Evolutionary conservation across 2,329 filamentous ascomycete species (phyloP).

Genomic region (Fusarium decemcellulare): DNA sequence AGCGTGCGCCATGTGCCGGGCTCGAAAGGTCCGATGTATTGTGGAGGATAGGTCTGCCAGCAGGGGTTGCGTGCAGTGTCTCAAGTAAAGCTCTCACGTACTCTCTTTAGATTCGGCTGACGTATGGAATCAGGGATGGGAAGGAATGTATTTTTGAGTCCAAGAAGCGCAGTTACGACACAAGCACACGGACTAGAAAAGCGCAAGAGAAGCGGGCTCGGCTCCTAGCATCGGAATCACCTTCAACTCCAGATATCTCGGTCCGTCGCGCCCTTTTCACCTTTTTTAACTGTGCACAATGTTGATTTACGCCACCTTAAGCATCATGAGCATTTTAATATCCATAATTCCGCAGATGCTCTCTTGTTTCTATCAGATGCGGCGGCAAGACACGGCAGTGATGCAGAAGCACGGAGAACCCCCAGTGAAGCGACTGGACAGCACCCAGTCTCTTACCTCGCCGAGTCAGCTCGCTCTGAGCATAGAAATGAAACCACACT

Average conservation of each 20-base stretch:
- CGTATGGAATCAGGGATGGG: neutral
- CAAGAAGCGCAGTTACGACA: conserved; percentile 4
- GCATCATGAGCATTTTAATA: neutral
- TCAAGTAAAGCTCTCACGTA: neutral
- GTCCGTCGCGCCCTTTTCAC: neutral
- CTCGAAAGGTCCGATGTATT: conserved; percentile 11
- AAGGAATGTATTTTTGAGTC: neutral
- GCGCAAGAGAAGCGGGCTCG: conserved; percentile 10
- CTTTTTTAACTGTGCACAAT: neutral
- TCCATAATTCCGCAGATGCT: conserved; percentile 11
- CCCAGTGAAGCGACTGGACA: neutral
- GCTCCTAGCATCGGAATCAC: neutral
- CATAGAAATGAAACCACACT: neutral
- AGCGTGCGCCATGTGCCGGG: neutral
- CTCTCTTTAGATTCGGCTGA: neutral
- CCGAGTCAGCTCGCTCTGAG: neutral
- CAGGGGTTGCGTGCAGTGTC: neutral
- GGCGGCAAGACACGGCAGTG: neutral
- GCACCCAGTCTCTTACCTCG: neutral
- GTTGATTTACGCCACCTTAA: neutral
- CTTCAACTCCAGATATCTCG: neutral
- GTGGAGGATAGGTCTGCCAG: neutral
- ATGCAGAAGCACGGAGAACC: neutral
- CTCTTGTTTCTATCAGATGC: conserved; percentile 5
- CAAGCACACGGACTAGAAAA: neutral